Evolutionary conservation across 768 basidiomycete species (phyloP).

Genomic region (Auriscalpium microsporum): DNA sequence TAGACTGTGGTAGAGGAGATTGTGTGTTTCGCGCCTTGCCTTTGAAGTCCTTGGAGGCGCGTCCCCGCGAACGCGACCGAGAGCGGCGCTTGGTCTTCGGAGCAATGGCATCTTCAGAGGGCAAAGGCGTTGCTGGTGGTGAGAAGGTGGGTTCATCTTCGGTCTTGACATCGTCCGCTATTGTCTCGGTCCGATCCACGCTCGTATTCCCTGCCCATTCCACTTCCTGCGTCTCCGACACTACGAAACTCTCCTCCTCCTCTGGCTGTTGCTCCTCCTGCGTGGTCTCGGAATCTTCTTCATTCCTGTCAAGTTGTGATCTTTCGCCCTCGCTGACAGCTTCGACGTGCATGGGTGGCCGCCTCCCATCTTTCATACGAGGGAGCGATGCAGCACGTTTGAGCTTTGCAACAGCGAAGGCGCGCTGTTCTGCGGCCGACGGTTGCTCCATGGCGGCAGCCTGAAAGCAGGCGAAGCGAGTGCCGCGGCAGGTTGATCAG

Average conservation of each 20-base stretch:
- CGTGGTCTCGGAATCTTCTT: constrained; percentile 10
- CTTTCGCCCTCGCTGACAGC: constrained; percentile 79
- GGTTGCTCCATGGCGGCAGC: constrained; percentile 27
- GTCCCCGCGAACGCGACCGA: constrained; percentile 54
- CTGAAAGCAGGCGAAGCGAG: background rate
- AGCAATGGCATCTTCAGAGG: constrained; percentile 20
- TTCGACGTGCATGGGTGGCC: constrained; percentile 81
- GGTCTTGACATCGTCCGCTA: constrained; percentile 16
- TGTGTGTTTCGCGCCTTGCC: constrained; percentile 26
- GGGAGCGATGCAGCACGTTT: constrained; percentile 89
- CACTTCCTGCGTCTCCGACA: constrained; percentile 5
- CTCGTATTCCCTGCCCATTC: constrained; percentile 3
- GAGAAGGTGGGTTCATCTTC: constrained; percentile 16
- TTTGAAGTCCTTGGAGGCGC: constrained; percentile 67
- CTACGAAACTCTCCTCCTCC: constrained; percentile 3
- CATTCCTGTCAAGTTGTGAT: constrained; percentile 25
- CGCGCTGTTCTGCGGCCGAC: constrained; percentile 67
- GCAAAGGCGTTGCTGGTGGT: constrained; percentile 11
- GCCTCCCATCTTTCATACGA: constrained; percentile 82
- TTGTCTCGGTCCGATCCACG: constrained; percentile 6
- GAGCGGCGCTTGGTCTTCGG: constrained; percentile 53
- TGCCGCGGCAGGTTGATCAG: background rate
- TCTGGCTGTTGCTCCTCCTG: constrained; percentile 19
- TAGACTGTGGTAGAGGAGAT: constrained; percentile 36
- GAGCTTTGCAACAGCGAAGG: constrained; percentile 81